phyloP scores from a whole-genome alignment of 805 yeast species.

The Starmerella scarabaei region DNA sequence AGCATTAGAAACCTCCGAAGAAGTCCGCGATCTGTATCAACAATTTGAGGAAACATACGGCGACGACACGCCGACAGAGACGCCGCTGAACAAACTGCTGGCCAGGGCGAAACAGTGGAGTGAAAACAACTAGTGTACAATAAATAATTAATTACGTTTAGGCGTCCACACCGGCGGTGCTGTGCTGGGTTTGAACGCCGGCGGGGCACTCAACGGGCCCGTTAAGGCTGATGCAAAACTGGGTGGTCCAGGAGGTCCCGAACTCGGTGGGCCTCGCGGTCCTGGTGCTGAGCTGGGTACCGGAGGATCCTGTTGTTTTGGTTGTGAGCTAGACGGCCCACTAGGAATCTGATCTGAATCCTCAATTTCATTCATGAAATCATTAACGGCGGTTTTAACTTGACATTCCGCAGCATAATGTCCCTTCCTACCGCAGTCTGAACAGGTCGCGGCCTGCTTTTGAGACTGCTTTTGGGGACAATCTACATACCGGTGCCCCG shows the following conservation, averaged over 20 bases:
- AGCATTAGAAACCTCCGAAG: conserved; percentile 33
- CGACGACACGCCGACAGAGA: not conserved
- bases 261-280: not conserved
- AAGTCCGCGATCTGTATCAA: conserved; percentile 47
- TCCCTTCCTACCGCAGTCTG: conserved; percentile 68
- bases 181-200: not conserved
- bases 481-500: conserved; percentile 82
- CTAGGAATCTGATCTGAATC: too few species aligned
- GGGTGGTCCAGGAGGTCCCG: not conserved
- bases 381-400: conserved; percentile 12
- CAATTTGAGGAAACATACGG: conserved; percentile 60
- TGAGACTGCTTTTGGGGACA: conserved; percentile 48
- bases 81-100: conserved; percentile 26
- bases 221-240: not conserved
- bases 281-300: not conserved
- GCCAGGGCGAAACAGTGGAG: conserved; percentile 40
- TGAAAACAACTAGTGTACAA: not conserved
- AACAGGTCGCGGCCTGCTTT: conserved; percentile 52
- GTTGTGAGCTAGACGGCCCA: too few species aligned
- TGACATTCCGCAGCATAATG: conserved; percentile 80
- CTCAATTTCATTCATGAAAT: conserved; percentile 7
- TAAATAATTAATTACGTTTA: not conserved
- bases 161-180: not conserved
- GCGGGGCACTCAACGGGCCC: not conserved
- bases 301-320: not conserved